Evolutionary conservation across 2,329 filamentous ascomycete species (phyloP).

Genomic region (Colletotrichum filicis): DNA sequence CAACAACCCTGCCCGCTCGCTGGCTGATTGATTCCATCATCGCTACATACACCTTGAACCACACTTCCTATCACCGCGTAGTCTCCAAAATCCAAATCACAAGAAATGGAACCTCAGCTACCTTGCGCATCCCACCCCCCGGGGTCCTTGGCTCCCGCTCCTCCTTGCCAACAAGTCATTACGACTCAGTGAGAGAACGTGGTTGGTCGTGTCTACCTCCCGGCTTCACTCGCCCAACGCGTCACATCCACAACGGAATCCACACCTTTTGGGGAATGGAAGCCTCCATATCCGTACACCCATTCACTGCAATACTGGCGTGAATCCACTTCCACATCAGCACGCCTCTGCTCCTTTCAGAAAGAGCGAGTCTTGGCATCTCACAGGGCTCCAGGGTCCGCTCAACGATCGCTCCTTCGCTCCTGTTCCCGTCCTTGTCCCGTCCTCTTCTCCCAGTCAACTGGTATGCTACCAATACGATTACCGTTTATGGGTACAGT

Average conservation of each 20-base stretch:
- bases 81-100: neutral
- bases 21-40: neutral
- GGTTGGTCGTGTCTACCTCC: neutral
- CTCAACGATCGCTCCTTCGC: neutral
- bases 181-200: neutral
- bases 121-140: neutral
- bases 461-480: neutral
- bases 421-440: neutral
- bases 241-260: neutral
- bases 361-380: neutral
- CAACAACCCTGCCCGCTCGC: neutral
- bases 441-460: neutral
- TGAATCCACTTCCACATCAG: neutral
- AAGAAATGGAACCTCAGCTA: neutral
- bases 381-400: neutral
- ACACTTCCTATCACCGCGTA: neutral
- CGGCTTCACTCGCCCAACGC: conserved; percentile 15
- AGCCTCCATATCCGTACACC: neutral
- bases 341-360: conserved; percentile 1
- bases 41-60: neutral
- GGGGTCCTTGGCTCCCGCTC: neutral
- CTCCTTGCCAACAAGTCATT: neutral
- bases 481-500: neutral
- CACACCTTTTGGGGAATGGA: neutral
- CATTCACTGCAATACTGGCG: conserved; percentile 28